phyloP scores from a whole-genome alignment of 2,329 filamentous ascomycete species.

The Colletotrichum karsti region DNA sequence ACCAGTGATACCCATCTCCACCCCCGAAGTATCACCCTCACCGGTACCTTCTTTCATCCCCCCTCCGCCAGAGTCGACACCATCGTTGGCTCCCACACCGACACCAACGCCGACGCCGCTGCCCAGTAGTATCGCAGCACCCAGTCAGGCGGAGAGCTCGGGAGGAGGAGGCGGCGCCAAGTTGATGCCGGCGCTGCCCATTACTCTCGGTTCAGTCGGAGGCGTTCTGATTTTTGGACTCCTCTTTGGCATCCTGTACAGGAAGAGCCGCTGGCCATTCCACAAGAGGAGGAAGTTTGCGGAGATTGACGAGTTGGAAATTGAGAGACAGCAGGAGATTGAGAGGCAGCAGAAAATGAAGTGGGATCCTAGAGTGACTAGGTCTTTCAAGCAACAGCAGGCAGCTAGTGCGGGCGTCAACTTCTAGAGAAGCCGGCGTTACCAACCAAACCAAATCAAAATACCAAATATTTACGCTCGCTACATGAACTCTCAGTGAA shows the following conservation, averaged over 20 bases:
- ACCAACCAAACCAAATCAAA: background rate
- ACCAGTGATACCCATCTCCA: background rate
- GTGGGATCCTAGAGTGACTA: constrained; percentile 28
- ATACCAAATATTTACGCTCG: background rate
- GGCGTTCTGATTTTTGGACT: constrained; percentile 27
- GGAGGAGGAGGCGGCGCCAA: background rate
- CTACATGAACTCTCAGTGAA: background rate
- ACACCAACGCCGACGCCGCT: background rate
- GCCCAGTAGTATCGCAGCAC: constrained; percentile 1
- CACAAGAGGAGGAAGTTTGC: constrained; percentile 2
- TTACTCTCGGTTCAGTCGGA: constrained; percentile 26
- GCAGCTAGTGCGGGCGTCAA: constrained; percentile 8
- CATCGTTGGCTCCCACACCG: background rate
- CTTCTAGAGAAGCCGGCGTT: background rate
- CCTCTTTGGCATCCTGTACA: constrained; percentile 22
- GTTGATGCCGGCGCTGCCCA: constrained; percentile 31
- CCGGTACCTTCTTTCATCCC: constrained; percentile 2
- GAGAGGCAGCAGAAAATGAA: constrained; percentile 26
- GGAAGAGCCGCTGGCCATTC: constrained; percentile 26
- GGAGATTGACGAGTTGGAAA: constrained; percentile 23
- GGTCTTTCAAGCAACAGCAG: background rate
- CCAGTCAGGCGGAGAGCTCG: constrained; percentile 13
- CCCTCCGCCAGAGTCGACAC: background rate
- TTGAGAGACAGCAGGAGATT: constrained; percentile 23
- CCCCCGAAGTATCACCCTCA: background rate